Evolutionary conservation across 2,329 filamentous ascomycete species (phyloP).

Genomic region (Aspergillus fischeri): DNA sequence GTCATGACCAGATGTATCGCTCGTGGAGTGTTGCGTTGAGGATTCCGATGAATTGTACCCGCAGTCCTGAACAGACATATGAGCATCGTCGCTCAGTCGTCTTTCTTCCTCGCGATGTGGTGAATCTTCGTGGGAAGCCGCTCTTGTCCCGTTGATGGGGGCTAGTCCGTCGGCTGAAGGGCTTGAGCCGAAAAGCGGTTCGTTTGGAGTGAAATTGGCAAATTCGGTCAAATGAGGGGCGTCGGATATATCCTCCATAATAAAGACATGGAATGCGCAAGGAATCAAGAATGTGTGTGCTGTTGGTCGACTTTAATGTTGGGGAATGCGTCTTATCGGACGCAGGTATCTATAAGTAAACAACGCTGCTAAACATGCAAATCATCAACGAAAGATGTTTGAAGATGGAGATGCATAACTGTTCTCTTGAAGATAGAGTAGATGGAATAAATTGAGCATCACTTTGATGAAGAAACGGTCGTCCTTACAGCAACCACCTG

Average conservation of each 20-base stretch:
- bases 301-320: too few species aligned
- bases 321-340: neutral
- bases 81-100: slow-evolving; percentile 15
- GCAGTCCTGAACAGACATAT: slow-evolving; percentile 20
- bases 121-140: neutral
- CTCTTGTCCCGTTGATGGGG: neutral
- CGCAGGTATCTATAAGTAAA: neutral
- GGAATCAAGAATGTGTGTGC: neutral
- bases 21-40: slow-evolving; percentile 26
- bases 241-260: slow-evolving; percentile 1
- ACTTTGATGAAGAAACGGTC: neutral
- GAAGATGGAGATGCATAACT: neutral
- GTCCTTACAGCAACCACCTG: neutral
- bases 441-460: neutral
- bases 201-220: neutral
- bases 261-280: neutral
- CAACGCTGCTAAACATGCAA: neutral
- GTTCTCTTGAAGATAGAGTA: neutral
- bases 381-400: neutral
- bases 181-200: neutral
- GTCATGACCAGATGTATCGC: slow-evolving; percentile 23
- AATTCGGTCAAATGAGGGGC: neutral
- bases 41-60: slow-evolving; percentile 34
- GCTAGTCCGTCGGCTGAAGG: neutral
- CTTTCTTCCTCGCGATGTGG: slow-evolving; percentile 6